Evolutionary conservation across 2,329 filamentous ascomycete species (phyloP).

Genomic region (Monilinia laxa): DNA sequence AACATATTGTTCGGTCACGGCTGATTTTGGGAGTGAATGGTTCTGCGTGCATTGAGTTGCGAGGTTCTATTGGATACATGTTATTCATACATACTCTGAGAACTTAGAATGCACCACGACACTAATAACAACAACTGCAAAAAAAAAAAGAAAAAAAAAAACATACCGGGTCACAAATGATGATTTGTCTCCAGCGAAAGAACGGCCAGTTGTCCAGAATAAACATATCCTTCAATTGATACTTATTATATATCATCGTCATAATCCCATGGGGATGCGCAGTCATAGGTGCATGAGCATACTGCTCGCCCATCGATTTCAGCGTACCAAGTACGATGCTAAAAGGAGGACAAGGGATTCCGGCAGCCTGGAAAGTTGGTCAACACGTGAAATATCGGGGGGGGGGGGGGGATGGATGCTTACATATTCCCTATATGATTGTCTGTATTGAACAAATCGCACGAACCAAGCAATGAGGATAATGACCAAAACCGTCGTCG

Average conservation of each 20-base stretch:
- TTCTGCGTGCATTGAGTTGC: slow-evolving; percentile 22
- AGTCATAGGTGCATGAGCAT: slow-evolving; percentile 14
- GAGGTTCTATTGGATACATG: background rate
- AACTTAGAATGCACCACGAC: too few relatives aligned
- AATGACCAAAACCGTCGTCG: background rate
- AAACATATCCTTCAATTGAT: slow-evolving; percentile 16
- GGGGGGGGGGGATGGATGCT: background rate
- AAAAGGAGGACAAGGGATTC: slow-evolving; percentile 19
- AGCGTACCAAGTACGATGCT: slow-evolving; percentile 17
- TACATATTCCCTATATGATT: slow-evolving; percentile 16
- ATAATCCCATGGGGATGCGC: slow-evolving; percentile 22
- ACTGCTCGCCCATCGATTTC: slow-evolving; percentile 12
- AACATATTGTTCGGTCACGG: background rate
- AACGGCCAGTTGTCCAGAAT: slow-evolving; percentile 23
- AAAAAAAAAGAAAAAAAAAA: background rate
- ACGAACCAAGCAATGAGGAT: background rate
- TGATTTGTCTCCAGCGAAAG: slow-evolving; percentile 18
- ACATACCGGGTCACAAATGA: slow-evolving; percentile 22
- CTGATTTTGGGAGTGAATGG: slow-evolving; percentile 16
- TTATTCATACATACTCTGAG: background rate
- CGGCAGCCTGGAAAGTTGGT: slow-evolving; percentile 6
- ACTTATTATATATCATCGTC: slow-evolving; percentile 21
- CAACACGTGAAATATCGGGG: background rate
- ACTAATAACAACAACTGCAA: too few relatives aligned
- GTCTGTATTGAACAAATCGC: slow-evolving; percentile 11